Conservation (phyloP, 306 rosid species). For the Rosa lucieae region DNA sequence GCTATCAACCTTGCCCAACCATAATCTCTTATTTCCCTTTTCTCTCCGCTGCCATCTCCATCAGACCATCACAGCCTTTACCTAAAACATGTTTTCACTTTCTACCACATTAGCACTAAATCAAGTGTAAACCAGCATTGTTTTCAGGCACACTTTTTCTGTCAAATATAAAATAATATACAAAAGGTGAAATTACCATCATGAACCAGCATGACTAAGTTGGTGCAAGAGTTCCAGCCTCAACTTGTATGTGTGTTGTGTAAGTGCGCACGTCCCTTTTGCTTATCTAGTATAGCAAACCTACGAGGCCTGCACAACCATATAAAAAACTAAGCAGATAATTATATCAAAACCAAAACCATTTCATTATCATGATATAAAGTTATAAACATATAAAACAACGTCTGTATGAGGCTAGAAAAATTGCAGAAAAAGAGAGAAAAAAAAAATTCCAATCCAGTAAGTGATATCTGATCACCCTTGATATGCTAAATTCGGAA, state of each 20-base stretch:
- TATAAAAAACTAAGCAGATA: not conserved
- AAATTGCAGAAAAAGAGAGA: not conserved
- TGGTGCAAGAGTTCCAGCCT: not conserved
- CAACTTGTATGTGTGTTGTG: not conserved
- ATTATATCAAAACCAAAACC: not conserved
- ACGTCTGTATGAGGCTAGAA: not conserved
- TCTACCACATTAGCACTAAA: constrained; percentile 1
- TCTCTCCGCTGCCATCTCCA: not conserved
- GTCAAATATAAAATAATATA: not conserved
- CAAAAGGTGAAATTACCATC: not conserved
- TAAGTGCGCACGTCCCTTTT: not conserved
- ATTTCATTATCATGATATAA: not conserved
- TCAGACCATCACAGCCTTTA: constrained; percentile 1
- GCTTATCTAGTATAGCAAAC: not conserved
- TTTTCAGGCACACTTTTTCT: not conserved
- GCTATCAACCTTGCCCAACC: constrained; percentile 8
- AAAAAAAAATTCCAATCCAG: not conserved
- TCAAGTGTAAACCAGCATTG: not conserved
- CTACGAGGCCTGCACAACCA: not conserved
- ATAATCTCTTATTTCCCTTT: not conserved
- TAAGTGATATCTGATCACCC: not conserved
- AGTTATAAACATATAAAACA: not conserved
- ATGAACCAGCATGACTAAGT: not conserved
- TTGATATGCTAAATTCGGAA: not conserved
- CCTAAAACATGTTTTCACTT: constrained; percentile 8